These are phyloP conservation scores for Mucuna pruriens DNA, from an alignment of 306 rosid genomes.

Conservation along the genomic window DNA sequence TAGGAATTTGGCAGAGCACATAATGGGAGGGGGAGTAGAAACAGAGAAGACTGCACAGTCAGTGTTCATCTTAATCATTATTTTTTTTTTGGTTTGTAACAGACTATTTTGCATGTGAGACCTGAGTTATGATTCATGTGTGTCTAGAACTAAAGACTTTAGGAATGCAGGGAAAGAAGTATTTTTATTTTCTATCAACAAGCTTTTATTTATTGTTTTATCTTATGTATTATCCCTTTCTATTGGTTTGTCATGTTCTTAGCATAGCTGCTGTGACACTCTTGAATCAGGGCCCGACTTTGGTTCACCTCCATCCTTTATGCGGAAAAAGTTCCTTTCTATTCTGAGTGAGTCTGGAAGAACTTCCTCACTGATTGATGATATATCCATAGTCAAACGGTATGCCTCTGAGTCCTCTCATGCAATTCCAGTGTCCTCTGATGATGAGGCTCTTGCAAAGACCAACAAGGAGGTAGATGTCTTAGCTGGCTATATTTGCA, in stretches of 20 bases:
- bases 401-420: conserved; percentile 78
- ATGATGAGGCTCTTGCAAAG: conserved; percentile 84
- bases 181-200: background rate
- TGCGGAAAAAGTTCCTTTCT: conserved; percentile 73
- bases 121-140: background rate
- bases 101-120: background rate
- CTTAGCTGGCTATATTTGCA: conserved; percentile 10
- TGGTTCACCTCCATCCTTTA: conserved; percentile 81
- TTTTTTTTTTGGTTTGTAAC: no score
- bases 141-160: background rate
- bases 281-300: conserved; percentile 81
- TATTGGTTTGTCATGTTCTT: conserved; percentile 29
- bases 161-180: conserved; percentile 14
- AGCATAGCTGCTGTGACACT: conserved; percentile 35
- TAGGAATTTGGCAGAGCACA: background rate
- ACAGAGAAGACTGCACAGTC: no score
- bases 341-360: conserved; percentile 76
- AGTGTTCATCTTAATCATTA: no score
- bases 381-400: conserved; percentile 79
- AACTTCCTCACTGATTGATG: conserved; percentile 77
- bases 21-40: background rate
- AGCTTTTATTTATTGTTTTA: conserved; percentile 2
- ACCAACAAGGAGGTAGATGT: conserved; percentile 76
- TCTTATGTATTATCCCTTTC: conserved; percentile 3
- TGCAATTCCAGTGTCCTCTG: conserved; percentile 82